Conservation (phyloP, 2,329 filamentous ascomycete species). For the Davidsoniella neocaledoniae region DNA sequence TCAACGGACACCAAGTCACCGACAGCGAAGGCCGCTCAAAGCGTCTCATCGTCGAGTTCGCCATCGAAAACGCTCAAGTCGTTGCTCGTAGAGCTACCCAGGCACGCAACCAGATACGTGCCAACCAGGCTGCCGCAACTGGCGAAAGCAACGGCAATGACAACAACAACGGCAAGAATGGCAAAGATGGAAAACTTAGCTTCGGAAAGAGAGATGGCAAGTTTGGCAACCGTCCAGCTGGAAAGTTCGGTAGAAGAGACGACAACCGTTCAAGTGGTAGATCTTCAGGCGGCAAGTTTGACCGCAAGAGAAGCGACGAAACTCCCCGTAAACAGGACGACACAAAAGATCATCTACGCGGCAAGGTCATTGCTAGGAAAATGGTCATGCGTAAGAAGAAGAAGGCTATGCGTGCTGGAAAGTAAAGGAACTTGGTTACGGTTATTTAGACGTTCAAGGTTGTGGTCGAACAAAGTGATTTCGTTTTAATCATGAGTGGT, state of each 20-base stretch:
- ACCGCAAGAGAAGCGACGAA: constrained; percentile 13
- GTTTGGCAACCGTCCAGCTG: neutral
- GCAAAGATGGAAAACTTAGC: neutral
- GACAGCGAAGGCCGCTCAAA: constrained; percentile 61
- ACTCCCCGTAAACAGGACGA: constrained; percentile 21
- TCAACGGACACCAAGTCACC: constrained; percentile 59
- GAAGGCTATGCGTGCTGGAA: constrained; percentile 8
- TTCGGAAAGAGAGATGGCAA: neutral
- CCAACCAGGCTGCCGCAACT: constrained; percentile 31
- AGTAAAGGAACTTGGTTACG: neutral
- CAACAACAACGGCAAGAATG: constrained; percentile 9
- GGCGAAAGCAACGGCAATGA: neutral
- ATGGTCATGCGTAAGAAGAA: constrained; percentile 12
- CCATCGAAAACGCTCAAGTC: constrained; percentile 94
- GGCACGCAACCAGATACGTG: constrained; percentile 2
- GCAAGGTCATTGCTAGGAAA: constrained; percentile 11
- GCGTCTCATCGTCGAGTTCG: constrained; percentile 86
- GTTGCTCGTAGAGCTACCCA: constrained; percentile 47
- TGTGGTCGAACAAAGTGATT: neutral
- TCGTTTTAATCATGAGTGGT: no score
- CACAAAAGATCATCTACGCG: constrained; percentile 17
- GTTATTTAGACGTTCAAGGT: neutral
- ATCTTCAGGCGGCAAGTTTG: neutral
- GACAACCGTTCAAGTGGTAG: neutral
- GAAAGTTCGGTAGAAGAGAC: constrained; percentile 13